Conservation (phyloP, 148 eudicot genomes). For the Vaccinium macrocarpon region DNA sequence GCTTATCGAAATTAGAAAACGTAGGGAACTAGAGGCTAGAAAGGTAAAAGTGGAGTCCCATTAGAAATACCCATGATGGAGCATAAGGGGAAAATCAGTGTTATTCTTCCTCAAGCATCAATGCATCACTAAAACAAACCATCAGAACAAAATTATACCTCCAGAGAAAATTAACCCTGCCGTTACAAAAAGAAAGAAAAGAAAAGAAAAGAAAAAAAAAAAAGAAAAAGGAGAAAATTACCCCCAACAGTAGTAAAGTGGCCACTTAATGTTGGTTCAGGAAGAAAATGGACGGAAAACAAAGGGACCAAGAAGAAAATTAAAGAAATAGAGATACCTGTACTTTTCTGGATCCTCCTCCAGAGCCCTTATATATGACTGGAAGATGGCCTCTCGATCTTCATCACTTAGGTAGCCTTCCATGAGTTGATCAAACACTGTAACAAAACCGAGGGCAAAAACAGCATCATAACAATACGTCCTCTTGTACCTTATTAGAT, state of each 20-base stretch:
- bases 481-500: conserved; percentile 81
- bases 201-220: too few relatives aligned
- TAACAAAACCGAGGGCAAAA: conserved; percentile 97
- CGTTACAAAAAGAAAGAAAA: too few relatives aligned
- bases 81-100: not conserved
- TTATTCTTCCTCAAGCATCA: not conserved
- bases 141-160: not conserved
- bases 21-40: not conserved
- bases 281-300: conserved; percentile 1
- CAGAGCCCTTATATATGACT: conserved; percentile 81
- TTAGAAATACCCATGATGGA: not conserved
- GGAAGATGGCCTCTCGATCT: conserved; percentile 77
- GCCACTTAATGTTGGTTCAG: not conserved
- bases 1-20: not conserved
- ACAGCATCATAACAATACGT: conserved; percentile 80
- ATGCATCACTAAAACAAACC: not conserved
- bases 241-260: not conserved
- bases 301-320: not conserved
- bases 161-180: too few relatives aligned
- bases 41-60: not conserved
- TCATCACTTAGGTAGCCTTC: conserved; percentile 92
- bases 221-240: too few relatives aligned
- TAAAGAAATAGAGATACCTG: conserved; percentile 37
- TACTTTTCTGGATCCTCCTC: conserved; percentile 83
- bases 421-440: conserved; percentile 96